Percentiles rank a stretch among this genome's conserved stretches.
Conservation (phyloP, 2,329 filamentous ascomycete genomes). For the Fusarium abutilonis region DNA sequence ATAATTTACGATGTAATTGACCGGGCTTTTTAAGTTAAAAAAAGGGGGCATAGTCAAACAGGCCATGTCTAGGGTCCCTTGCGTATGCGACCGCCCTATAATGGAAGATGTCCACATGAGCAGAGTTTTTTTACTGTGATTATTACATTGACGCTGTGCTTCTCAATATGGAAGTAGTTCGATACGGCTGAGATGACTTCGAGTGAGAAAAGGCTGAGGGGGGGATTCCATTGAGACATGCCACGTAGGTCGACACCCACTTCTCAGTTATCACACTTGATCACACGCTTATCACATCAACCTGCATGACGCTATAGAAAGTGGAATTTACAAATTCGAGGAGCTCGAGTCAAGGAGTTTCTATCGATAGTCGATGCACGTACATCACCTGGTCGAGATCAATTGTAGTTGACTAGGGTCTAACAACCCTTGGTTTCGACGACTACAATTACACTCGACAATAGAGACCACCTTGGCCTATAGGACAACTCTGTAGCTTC, state of each 20-base stretch:
- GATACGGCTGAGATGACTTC: conserved; percentile 3
- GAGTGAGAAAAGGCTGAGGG: background rate
- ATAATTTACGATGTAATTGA: no score
- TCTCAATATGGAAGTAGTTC: background rate
- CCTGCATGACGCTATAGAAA: background rate
- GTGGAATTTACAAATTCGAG: conserved; percentile 6
- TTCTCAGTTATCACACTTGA: conserved; percentile 14
- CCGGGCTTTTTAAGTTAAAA: no score
- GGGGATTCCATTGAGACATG: conserved; percentile 8
- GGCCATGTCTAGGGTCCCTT: no score
- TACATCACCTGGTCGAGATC: background rate
- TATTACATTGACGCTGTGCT: background rate
- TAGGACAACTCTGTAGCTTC: no score
- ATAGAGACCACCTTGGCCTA: no score
- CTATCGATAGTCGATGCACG: no score
- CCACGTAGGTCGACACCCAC: conserved; percentile 2
- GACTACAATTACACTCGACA: no score
- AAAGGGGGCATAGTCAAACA: no score
- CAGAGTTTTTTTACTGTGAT: background rate
- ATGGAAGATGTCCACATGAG: background rate
- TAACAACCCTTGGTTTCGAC: no score
- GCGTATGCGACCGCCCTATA: no score
- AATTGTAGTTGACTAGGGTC: background rate
- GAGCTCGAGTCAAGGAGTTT: background rate
- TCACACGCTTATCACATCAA: conserved; percentile 11